These are phyloP conservation scores for Phytopythium delawarense DNA, from an alignment of 352 stramenopile species.

Conservation along the genomic window DNA sequence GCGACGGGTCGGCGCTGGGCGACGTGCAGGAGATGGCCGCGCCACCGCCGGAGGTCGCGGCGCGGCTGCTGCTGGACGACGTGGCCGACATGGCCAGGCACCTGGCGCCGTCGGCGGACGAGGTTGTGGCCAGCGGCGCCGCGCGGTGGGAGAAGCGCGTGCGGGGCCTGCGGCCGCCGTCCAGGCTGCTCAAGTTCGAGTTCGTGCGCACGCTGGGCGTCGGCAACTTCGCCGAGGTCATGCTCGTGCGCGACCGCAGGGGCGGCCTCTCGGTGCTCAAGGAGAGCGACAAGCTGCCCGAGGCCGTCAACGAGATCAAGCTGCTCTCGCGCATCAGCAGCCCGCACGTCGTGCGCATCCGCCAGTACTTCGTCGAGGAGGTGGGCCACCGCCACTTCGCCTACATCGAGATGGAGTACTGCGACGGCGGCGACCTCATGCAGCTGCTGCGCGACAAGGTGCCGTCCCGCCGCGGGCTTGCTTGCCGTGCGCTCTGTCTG, in stretches of 20 bases:
- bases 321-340: conserved; percentile 53
- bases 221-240: conserved; percentile 74
- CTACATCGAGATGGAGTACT: conserved; percentile 86
- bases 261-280: conserved; percentile 57
- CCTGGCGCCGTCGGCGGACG: conserved; percentile 15
- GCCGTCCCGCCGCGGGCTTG: neutral
- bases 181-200: conserved; percentile 54
- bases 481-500: neutral
- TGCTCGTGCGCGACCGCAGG: conserved; percentile 53
- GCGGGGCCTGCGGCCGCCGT: conserved; percentile 34
- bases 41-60: conserved; percentile 13
- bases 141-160: conserved; percentile 56
- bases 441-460: conserved; percentile 34
- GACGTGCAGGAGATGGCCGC: conserved; percentile 15
- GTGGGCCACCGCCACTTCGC: conserved; percentile 72
- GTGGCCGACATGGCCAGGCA: conserved; percentile 17
- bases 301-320: conserved; percentile 76
- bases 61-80: conserved; percentile 22
- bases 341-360: conserved; percentile 67
- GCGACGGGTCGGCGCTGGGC: conserved; percentile 9
- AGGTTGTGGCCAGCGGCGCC: conserved; percentile 29
- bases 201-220: conserved; percentile 64
- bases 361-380: conserved; percentile 73
- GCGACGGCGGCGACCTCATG: conserved; percentile 51
- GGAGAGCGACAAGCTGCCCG: conserved; percentile 75